phyloP scores from a whole-genome alignment of 2,329 filamentous ascomycete species.

The Arthrobotrys musiformis region DNA sequence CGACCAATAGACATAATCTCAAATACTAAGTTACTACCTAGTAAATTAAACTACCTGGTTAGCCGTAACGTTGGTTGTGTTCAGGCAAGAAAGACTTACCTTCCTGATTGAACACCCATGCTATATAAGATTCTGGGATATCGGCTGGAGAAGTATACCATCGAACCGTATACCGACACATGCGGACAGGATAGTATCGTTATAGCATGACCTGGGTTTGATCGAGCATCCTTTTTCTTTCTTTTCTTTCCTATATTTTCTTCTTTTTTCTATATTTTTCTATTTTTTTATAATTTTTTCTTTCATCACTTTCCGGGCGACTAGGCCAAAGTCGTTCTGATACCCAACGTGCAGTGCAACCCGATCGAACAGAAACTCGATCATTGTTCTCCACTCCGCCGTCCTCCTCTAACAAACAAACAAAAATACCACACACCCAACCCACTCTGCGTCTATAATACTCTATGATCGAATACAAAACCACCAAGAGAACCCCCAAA shows the following conservation, averaged over 20 bases:
- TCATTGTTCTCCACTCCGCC: background rate
- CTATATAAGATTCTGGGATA: constrained; percentile 15
- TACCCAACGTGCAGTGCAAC: too few species aligned
- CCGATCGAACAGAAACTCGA: constrained; percentile 1
- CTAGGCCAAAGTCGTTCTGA: background rate
- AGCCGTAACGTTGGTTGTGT: constrained; percentile 1
- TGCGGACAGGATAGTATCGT: background rate
- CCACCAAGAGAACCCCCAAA: constrained; percentile 1
- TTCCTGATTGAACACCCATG: constrained; percentile 39
- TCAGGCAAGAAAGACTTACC: background rate
- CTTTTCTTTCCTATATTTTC: background rate
- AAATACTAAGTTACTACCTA: background rate
- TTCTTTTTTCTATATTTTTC: background rate
- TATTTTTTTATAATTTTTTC: background rate
- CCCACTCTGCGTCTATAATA: background rate
- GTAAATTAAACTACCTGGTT: background rate
- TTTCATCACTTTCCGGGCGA: background rate
- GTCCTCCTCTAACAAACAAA: constrained; percentile 1
- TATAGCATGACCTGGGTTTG: background rate
- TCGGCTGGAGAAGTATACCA: background rate
- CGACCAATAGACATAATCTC: background rate
- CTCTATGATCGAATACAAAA: constrained; percentile 24
- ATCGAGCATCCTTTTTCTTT: background rate
- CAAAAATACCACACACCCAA: constrained; percentile 13
- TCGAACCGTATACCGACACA: background rate